phyloP scores from a whole-genome alignment of 2,329 filamentous ascomycete genomes.

The Decorospora gaudefroyi region DNA sequence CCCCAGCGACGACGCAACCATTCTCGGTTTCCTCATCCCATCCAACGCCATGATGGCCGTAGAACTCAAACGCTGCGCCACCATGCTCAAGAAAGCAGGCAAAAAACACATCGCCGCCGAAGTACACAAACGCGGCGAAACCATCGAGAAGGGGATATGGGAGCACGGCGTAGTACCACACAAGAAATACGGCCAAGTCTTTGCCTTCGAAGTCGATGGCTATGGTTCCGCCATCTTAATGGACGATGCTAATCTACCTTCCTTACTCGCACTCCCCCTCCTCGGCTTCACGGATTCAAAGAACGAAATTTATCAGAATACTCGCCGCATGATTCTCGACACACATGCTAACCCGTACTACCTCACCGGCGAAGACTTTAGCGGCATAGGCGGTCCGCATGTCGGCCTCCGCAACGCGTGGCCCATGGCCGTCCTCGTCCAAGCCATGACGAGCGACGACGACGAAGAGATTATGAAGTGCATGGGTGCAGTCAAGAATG shows the following conservation, averaged over 20 bases:
- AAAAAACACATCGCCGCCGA: constrained; percentile 57
- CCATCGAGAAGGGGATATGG: constrained; percentile 76
- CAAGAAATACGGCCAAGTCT: constrained; percentile 75
- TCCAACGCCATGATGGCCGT: constrained; percentile 96
- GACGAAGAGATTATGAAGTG: constrained; percentile 80
- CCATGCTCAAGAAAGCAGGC: constrained; percentile 66
- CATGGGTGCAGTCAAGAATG: constrained; percentile 73
- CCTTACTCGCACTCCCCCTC: constrained; percentile 74
- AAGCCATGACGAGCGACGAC: constrained; percentile 84
- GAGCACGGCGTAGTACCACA: constrained; percentile 81
- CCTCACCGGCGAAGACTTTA: constrained; percentile 74
- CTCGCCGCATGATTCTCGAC: constrained; percentile 77
- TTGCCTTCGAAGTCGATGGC: constrained; percentile 86
- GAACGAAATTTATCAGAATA: constrained; percentile 82
- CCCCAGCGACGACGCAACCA: constrained; percentile 93
- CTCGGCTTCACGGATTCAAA: constrained; percentile 71
- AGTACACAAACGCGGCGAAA: constrained; percentile 62
- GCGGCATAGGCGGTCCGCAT: constrained; percentile 83
- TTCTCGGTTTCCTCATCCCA: constrained; percentile 91
- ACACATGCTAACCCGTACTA: constrained; percentile 86
- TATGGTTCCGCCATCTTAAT: constrained; percentile 82
- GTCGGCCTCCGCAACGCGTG: constrained; percentile 89
- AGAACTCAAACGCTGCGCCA: constrained; percentile 75
- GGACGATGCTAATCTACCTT: constrained; percentile 89
- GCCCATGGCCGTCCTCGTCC: constrained; percentile 93